A percentile compares a stretch with the other conserved stretches of the same genome.
phyloP scores from a whole-genome alignment of 2,329 filamentous ascomycete genomes.

The Sclerotinia trifoliorum region DNA sequence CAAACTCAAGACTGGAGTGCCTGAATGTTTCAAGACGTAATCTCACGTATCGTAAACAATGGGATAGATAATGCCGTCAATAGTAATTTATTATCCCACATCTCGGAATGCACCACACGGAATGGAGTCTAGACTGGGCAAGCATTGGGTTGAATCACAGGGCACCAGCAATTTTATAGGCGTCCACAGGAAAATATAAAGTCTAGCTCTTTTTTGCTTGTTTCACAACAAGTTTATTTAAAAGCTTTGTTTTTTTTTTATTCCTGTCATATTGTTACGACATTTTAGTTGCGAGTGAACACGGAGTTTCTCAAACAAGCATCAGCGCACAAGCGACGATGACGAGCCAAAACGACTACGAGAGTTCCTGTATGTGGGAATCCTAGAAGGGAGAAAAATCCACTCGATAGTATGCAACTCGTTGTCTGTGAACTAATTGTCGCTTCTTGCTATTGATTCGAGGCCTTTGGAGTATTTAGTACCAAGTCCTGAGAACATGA shows the following conservation, averaged over 20 bases:
- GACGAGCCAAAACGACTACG: not conserved
- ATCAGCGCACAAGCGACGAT: not conserved
- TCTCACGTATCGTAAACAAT: not conserved
- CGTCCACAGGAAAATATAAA: not conserved
- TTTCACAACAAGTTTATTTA: no score
- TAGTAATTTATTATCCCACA: not conserved
- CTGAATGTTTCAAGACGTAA: not conserved
- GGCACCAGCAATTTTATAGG: rapidly evolving
- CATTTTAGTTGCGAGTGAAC: not conserved
- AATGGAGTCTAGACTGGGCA: no score
- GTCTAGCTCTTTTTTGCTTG: not conserved
- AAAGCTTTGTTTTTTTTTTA: not conserved
- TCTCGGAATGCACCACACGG: not conserved
- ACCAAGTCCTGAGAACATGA: no score
- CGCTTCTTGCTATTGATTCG: no score
- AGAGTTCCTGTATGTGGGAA: not conserved
- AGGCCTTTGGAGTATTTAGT: no score
- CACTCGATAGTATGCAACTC: not conserved
- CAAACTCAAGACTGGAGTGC: not conserved
- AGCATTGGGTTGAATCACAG: not conserved
- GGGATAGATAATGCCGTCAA: not conserved
- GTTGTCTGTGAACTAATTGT: not conserved
- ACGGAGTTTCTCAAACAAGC: no score
- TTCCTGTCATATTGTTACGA: not conserved
- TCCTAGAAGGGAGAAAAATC: not conserved